Evolutionary conservation across 202 grass and related monocot species (phyloP), one percentile per base, ranked within the genome.

Genomic region (Setaria viridis): DNA sequence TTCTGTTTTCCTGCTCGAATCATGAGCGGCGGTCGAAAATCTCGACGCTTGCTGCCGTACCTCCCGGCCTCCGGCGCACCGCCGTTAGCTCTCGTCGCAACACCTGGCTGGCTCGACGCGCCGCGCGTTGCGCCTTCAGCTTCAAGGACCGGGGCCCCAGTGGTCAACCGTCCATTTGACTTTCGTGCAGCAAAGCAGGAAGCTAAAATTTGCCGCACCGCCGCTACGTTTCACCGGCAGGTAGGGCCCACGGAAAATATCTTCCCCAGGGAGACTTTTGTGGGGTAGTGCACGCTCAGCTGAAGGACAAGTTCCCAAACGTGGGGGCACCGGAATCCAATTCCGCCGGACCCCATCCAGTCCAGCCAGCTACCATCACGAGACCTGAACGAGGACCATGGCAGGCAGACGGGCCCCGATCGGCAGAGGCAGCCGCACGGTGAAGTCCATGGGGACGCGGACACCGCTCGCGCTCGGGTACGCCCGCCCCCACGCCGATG

Each of bases 241-340:
- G 2, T 16, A 7, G 66, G 37, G 8, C 48, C 58, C 74, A 9
- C 62, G 1, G 25, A 14, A 87, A 90, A 84, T 70, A 87, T 90
- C 88, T 68, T 2, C 42, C n/a, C 33, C 11, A 14, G 19, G 21
- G 11, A 29, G 37, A 9, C 35, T 55, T 74, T 6, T 74, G 72
- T 74, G 54, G 70, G 70, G 73, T 6, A n/a, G 48, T 7, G 12
- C 16, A 37, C 8, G 20, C 32, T 14, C 2, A 41, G 39, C 29
- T 58, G 21, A 35, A 25, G 32, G 65, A 76, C 70, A 84, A 58
- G 76, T 5, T 49, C 37, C 13, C 1, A 54, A 55, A 20, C 41
- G 73, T 35, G 19, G 74, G 74, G 51, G 42, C 76, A 59, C 62
- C 41, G 50, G 73, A 79, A 73, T 79, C 82, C 32, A 62, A 67